Base-by-base conservation (phyloP, 2,329 filamentous ascomycete species). In the Dactylonectria macrodidyma region DNA sequence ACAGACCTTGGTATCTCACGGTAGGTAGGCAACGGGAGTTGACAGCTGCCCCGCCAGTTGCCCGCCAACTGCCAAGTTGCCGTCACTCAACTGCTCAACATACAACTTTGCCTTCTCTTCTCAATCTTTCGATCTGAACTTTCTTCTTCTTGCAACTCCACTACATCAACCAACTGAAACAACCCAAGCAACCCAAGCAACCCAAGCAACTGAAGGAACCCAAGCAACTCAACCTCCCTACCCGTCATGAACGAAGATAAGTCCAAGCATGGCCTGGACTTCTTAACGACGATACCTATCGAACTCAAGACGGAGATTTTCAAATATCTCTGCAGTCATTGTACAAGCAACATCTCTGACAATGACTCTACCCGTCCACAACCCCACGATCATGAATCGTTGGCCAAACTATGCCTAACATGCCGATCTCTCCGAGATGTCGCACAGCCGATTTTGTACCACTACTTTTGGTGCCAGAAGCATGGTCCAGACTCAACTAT, bases 281-380 rank as follows among this genome's bases (percentile, higher is more conserved):
- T 19, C 19, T 19, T 19, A 19, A 19, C 19, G 19, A 19, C 19
- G 19, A 19, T 56, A 30, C 59, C 59, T 14, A 4, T 9, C 8
- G 51, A 62, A 6, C 22, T 62, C 24, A 48, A 30, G 24, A 16
- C 5, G 4, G 50, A 88, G 85, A 0, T 87, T 85, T 2, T 78
- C 84, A 51, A 58, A 7, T 57, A 57, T 14, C 41, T 63, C 34
- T 58, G 61, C 47, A 22, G 36, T 19, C 54, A 67, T 16, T 63
- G 48, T 38, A 47, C 14, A 2, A 44, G 5, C 5, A n/a, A 14
- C 1, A 44, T 44, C 4, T 16, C 41, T n/a, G 14, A 44, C 7
- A 14, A 44, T 7, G 16, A 5, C 26, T 7, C 7, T 4, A 5
- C 2, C 14, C 16, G n/a, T 44, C 14, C 8, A 44, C 26, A 30